phyloP scores from a whole-genome alignment of 2,329 filamentous ascomycete genomes.

The Trichophyton equinum region DNA sequence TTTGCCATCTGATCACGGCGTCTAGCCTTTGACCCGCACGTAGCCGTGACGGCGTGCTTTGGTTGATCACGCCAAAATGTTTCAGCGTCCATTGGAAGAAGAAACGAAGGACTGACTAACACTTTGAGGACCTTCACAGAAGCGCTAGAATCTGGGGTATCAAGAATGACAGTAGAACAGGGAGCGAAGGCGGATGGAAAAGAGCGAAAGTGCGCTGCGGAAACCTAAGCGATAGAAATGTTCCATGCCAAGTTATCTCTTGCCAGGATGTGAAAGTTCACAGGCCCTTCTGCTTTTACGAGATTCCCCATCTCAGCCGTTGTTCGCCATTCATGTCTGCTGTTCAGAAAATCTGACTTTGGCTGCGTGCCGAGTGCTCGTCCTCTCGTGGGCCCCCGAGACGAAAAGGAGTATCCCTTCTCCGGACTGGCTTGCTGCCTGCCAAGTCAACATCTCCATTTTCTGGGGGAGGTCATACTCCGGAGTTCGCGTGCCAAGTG shows the following conservation, averaged over 20 bases:
- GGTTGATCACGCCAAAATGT: background rate
- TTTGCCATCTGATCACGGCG: background rate
- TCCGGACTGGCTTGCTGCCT: background rate
- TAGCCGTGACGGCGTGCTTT: background rate
- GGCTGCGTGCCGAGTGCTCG: background rate
- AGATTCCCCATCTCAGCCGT: background rate
- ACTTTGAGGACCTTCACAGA: background rate
- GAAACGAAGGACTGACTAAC: background rate
- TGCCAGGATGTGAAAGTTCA: background rate
- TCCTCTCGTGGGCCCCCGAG: background rate
- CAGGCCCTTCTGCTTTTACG: background rate
- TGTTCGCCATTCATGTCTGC: background rate
- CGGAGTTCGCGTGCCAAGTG: background rate
- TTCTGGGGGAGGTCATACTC: background rate
- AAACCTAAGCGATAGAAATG: background rate
- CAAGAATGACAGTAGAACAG: background rate
- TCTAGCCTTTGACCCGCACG: background rate
- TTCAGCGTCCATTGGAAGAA: background rate
- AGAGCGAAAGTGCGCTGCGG: background rate
- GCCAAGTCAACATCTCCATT: background rate
- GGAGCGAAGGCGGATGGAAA: background rate
- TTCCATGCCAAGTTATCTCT: background rate
- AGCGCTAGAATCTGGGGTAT: background rate
- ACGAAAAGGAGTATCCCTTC: background rate
- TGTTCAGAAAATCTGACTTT: too few relatives aligned